Conservation (phyloP, 179 eudicot species). For the Patellifolia procumbens region DNA sequence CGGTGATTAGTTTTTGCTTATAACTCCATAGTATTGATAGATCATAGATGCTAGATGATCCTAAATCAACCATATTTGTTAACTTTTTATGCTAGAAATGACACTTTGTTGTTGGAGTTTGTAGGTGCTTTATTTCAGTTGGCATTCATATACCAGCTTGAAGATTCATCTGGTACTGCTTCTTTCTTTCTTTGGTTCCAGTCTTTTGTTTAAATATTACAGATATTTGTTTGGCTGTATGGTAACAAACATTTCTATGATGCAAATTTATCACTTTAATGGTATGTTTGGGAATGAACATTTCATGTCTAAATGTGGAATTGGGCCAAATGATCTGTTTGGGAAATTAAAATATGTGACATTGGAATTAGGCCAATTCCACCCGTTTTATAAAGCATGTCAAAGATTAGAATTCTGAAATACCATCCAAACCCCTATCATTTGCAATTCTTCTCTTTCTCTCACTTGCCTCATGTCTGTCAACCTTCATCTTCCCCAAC, state of each 20-base stretch:
- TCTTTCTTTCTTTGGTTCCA: not conserved
- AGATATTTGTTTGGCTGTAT: not conserved
- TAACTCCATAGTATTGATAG: not conserved
- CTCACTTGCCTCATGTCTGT: no score
- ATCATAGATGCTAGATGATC: not conserved
- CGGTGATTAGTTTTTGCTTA: not conserved
- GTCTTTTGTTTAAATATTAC: not conserved
- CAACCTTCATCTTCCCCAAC: no score
- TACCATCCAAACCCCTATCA: no score
- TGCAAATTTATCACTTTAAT: not conserved
- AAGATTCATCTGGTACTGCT: conserved; percentile 60
- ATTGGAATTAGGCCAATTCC: no score
- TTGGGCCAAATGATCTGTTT: no score
- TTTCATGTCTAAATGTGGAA: no score
- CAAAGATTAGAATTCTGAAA: no score
- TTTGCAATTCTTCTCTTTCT: no score
- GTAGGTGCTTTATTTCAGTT: conserved; percentile 71
- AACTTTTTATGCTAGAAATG: not conserved
- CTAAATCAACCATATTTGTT: not conserved
- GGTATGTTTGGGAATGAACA: no score
- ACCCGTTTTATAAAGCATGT: no score
- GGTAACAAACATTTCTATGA: not conserved
- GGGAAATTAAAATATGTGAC: no score
- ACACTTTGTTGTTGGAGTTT: conserved; percentile 20
- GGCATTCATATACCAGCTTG: conserved; percentile 62